Evolutionary conservation across 1,139 yeast genomes (phyloP).

Genomic region (Geotrichum macrosporum): DNA sequence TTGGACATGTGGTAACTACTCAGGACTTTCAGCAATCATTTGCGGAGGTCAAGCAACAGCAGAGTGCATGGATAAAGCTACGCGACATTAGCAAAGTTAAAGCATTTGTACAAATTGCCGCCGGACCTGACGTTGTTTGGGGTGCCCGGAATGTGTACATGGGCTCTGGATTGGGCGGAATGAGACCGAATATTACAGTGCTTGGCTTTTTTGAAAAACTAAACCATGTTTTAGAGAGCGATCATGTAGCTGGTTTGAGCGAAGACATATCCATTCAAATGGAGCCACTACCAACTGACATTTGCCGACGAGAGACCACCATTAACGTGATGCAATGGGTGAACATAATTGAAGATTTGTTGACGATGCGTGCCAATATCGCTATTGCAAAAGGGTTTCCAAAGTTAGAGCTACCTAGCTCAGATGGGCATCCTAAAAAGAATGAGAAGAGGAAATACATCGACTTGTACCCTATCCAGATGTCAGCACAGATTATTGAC

Average conservation of each 20-base stretch:
- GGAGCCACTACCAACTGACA: slow-evolving; percentile 68
- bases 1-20: slow-evolving; percentile 79
- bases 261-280: slow-evolving; percentile 27
- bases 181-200: slow-evolving; percentile 93
- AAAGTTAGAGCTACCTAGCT: slow-evolving; percentile 52
- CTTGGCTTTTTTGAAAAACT: slow-evolving; percentile 21
- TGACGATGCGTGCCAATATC: slow-evolving; percentile 89
- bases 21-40: slow-evolving; percentile 55
- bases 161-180: slow-evolving; percentile 94
- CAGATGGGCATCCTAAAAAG: slow-evolving; percentile 17
- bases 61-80: slow-evolving; percentile 75
- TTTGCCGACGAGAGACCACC: slow-evolving; percentile 64
- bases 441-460: slow-evolving; percentile 42
- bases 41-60: slow-evolving; percentile 65
- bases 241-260: neutral
- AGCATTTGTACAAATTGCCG: slow-evolving; percentile 88
- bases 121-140: slow-evolving; percentile 87
- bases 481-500: slow-evolving; percentile 74
- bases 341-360: slow-evolving; percentile 80
- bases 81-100: slow-evolving; percentile 74
- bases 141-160: slow-evolving; percentile 90
- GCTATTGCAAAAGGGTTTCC: slow-evolving; percentile 90
- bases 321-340: slow-evolving; percentile 83
- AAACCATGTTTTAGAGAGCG: slow-evolving; percentile 9
- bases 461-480: slow-evolving; percentile 92